Base-by-base conservation (phyloP, 163 green algal species). In the Chlorella variabilis region DNA sequence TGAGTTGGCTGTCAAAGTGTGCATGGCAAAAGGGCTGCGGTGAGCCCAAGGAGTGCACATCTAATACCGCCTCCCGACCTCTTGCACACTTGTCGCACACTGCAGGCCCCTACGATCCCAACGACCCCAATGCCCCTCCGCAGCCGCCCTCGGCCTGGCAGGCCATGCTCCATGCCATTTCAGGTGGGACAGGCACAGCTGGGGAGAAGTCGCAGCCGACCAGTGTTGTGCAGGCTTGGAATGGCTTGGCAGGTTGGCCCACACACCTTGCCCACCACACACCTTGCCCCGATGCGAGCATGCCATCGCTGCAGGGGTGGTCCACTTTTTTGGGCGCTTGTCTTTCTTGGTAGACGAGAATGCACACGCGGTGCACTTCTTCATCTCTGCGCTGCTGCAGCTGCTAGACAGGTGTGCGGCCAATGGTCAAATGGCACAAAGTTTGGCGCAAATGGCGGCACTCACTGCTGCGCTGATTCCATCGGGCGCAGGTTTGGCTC, bases 341-440 rank as follows among this genome's bases (percentile, higher is more conserved):
- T 97, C 94, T 1, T 98, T 98, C 83, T 87, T 99, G 21, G 96
- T 99, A 41, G 97, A 99, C 83, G 96, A 99, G 83, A 99, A 99
- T 84, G 94, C 96, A 36, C 94, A 98, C 75, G 96, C 96, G 9
- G 86, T 99, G 27, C 96, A 99, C 88, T 99, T 99, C 83, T 99
- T 99, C 88, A 96, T 99, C 51, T 93, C 87, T 0, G 94, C 96
- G 3, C 83, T 99, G 77, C 89, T 99, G 75, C 92, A 98, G 91
- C 91, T 99, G 38, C 86, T 98, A 36, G 97, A 99, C 84, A 91
- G 93, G 66, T 82, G 45, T 4, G 63, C 31, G 4, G 31, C 5
- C 29, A 42, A 21, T 41, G 31, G 11, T 29, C 25, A 23, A 54
- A 54, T 45, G n/a, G n/a, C n/a, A n/a, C n/a, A n/a, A n/a, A n/a